A percentile compares a stretch with the other conserved stretches of the same genome.
These are phyloP conservation scores for Pulveroboletus sp. DNA, from an alignment of 768 basidiomycete species.

Conservation along the genomic window DNA sequence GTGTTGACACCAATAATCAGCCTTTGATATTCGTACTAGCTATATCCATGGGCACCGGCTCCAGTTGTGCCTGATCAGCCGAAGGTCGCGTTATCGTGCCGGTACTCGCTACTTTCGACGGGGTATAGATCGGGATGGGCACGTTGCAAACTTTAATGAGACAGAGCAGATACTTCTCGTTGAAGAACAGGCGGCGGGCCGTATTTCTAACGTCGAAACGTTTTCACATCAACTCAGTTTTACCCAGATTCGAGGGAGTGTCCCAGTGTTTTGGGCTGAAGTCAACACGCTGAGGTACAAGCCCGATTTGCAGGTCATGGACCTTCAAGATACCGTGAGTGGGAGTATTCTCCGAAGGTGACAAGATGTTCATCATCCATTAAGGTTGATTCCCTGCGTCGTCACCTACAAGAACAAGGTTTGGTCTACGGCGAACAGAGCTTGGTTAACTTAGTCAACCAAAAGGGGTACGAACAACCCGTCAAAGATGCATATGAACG, in stretches of 20 bases:
- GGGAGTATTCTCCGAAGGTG: neutral
- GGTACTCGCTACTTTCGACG: constrained; percentile 97
- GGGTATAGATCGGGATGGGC: constrained; percentile 82
- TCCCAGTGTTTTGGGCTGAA: constrained; percentile 95
- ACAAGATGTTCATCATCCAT: constrained; percentile 1
- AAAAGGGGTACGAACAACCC: constrained; percentile 87
- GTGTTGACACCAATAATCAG: constrained; percentile 37
- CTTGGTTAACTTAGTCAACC: constrained; percentile 90
- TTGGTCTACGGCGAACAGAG: constrained; percentile 71
- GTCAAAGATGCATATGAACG: constrained; percentile 95
- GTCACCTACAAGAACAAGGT: constrained; percentile 72
- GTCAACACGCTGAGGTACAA: constrained; percentile 93
- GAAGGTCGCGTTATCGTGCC: constrained; percentile 89
- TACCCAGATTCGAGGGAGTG: constrained; percentile 90
- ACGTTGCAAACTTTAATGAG: constrained; percentile 97
- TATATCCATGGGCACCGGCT: constrained; percentile 75
- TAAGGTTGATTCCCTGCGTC: constrained; percentile 64
- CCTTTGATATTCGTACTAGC: constrained; percentile 77
- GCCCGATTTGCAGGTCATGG: constrained; percentile 96
- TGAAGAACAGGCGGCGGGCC: constrained; percentile 48
- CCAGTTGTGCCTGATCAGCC: constrained; percentile 83
- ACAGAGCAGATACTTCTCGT: constrained; percentile 91
- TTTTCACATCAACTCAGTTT: constrained; percentile 70
- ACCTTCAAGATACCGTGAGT: constrained; percentile 77
- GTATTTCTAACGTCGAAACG: constrained; percentile 39